These are phyloP conservation scores for Lithospermum erythrorhizon DNA, from an alignment of 257 asterid species.

Conservation along the genomic window DNA sequence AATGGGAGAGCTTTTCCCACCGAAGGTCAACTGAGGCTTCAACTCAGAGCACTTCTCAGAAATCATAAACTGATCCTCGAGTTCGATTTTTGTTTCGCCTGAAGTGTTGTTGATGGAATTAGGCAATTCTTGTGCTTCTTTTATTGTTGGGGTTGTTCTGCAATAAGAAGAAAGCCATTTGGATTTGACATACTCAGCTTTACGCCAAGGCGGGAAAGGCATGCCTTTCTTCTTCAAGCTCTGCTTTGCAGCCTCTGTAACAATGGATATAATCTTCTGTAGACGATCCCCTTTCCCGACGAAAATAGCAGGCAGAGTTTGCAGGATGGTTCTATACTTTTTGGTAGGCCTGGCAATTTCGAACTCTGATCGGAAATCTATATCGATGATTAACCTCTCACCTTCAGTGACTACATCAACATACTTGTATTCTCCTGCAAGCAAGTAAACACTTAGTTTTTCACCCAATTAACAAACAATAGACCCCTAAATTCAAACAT, in stretches of 20 bases:
- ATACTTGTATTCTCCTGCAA: slow-evolving; percentile 65
- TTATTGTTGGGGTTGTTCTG: slow-evolving; percentile 12
- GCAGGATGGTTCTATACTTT: slow-evolving; percentile 51
- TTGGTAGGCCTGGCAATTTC: slow-evolving; percentile 83
- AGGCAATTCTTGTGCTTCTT: not conserved
- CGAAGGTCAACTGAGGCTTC: slow-evolving; percentile 16
- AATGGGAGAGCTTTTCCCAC: slow-evolving; percentile 12
- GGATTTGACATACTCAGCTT: slow-evolving; percentile 58
- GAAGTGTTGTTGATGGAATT: not conserved
- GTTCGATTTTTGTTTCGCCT: slow-evolving; percentile 3
- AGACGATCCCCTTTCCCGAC: slow-evolving; percentile 70
- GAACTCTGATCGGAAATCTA: slow-evolving; percentile 81
- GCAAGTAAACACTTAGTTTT: not conserved
- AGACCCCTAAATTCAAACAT: not conserved
- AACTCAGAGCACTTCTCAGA: not conserved
- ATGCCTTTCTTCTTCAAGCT: slow-evolving; percentile 82
- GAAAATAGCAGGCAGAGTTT: slow-evolving; percentile 53
- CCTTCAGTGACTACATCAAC: slow-evolving; percentile 52
- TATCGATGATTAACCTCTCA: slow-evolving; percentile 59
- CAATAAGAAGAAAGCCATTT: slow-evolving; percentile 76
- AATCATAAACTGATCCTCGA: slow-evolving; percentile 3
- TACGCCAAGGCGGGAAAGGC: slow-evolving; percentile 90
- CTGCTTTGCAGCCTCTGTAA: slow-evolving; percentile 69
- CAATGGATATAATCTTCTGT: slow-evolving; percentile 48
- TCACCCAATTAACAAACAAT: not conserved